Conservation (phyloP, 495 filamentous ascomycete species). For the Hyaloscypha bicolor region DNA sequence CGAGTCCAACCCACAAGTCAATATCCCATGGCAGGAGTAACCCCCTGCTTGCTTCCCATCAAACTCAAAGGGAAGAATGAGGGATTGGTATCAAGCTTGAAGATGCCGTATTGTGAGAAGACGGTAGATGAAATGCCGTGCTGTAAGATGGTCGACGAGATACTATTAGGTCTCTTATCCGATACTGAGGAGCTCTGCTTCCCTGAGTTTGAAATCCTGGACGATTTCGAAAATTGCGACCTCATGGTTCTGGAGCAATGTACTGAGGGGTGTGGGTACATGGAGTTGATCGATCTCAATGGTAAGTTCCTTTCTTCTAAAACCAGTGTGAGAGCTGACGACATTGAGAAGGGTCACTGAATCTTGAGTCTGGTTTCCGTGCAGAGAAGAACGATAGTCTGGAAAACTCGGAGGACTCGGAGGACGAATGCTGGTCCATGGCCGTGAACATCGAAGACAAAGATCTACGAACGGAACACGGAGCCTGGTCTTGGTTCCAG, state of each 20-base stretch:
- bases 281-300: slow-evolving; percentile 7
- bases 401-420: background rate
- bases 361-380: background rate
- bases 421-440: slow-evolving; percentile 4
- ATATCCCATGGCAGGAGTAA: background rate
- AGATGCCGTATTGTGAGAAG: background rate
- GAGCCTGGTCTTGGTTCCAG: background rate
- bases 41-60: background rate
- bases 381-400: background rate
- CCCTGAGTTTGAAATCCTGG: background rate
- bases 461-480: background rate
- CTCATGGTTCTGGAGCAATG: background rate
- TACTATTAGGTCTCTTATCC: background rate
- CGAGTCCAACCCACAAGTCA: background rate
- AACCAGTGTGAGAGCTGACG: no score
- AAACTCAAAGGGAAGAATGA: background rate
- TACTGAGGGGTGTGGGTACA: background rate
- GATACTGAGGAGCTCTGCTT: background rate
- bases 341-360: background rate
- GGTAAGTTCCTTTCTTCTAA: background rate
- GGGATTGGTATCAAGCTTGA: background rate
- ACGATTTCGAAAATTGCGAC: background rate
- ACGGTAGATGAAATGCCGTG: background rate
- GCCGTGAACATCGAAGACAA: background rate
- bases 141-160: no score